These are phyloP conservation scores for Coniochaeta hoffmannii DNA, from an alignment of 2,329 filamentous ascomycete genomes.

Conservation along the genomic window DNA sequence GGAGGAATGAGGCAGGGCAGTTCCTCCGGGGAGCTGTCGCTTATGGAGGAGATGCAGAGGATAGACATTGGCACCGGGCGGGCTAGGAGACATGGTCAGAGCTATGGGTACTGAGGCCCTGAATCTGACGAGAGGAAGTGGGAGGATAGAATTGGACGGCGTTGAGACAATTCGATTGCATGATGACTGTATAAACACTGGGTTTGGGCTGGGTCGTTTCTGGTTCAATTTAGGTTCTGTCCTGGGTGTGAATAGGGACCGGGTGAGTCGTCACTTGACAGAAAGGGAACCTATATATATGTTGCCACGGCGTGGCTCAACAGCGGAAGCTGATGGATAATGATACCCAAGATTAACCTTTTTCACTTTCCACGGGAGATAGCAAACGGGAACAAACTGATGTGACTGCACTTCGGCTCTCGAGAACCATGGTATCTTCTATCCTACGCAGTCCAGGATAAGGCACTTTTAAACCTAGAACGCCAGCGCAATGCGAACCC, in stretches of 20 bases:
- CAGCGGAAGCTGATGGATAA: background rate
- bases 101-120: background rate
- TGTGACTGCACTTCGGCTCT: background rate
- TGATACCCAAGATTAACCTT: background rate
- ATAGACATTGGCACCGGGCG: conserved; percentile 59
- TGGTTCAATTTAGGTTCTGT: background rate
- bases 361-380: background rate
- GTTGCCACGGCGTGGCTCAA: background rate
- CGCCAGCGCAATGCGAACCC: background rate
- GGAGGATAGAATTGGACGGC: background rate
- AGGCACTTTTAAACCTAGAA: background rate
- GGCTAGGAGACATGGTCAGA: conserved; percentile 36
- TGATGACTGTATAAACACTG: background rate
- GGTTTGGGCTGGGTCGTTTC: background rate
- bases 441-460: background rate
- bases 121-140: background rate
- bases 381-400: background rate
- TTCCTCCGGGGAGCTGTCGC: conserved; percentile 43
- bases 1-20: conserved; percentile 22
- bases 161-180: background rate
- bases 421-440: background rate
- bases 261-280: background rate
- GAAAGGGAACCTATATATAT: background rate
- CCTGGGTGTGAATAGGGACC: background rate
- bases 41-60: conserved; percentile 64